Base-by-base conservation (phyloP, 768 basidiomycete genomes). In the Udeniomyces megalosporus region DNA sequence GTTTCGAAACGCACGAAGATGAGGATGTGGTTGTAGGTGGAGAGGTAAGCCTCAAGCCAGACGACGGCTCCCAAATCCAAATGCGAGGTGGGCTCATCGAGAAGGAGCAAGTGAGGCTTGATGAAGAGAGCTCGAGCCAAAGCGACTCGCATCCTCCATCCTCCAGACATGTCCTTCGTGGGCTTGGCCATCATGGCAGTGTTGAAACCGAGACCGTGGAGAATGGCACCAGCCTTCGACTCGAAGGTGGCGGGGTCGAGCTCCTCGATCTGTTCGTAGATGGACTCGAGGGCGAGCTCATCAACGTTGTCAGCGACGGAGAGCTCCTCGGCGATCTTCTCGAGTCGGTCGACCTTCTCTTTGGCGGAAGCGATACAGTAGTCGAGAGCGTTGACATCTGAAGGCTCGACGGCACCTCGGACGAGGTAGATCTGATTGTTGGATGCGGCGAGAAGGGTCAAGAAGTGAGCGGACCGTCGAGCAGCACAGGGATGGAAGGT, bases 91-190 rank as follows among this genome's bases (percentile, higher is more conserved):
- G 75, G 75, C 75, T 93, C 89, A 72, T 96, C 95, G 67, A 99
- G 83, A 35, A 99, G 78, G 35, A 97, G 79, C 28, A 99, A 75
- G 77, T 99, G 95, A 5, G 93, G 93, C 75, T 92, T 96, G 74
- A 99, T 77, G 75, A 97, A 96, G 45, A 99, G 80, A 1, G 93
- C 93, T 52, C 93, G 81, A 35, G 93, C 93, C 44, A 99, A 84
- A 15, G 93, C 86, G 59, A 99, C 93, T 73, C 93, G 83, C 93
- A 99, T 99, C 56, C 93, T 81, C 93, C 93, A 99, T 69, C 93
- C 93, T 80, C 93, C 93, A 70, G 83, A 85, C 93, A 99, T 99
- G 73, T 99, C 93, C 76, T 89, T 93, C 32, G 93, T 99, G 3
- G 91, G 86, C 74, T 85, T 87, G 74, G 81, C 80, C 92, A 97